These are phyloP conservation scores for Penicillium sp. DNA, from an alignment of 2,329 filamentous ascomycete genomes.

Conservation along the genomic window DNA sequence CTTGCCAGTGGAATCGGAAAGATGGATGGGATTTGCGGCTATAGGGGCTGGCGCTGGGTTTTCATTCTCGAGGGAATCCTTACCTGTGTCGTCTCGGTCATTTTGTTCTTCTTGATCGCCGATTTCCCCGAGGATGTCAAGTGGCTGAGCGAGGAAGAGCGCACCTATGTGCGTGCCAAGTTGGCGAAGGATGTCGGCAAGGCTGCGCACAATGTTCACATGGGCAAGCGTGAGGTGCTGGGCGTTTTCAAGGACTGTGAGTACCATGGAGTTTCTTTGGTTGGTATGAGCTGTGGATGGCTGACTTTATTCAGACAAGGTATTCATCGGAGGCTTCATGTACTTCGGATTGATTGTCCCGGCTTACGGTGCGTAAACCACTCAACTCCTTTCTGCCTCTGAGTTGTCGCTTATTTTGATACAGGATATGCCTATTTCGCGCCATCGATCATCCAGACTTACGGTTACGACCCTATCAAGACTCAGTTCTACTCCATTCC, in stretches of 20 bases:
- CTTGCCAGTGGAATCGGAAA: constrained; percentile 58
- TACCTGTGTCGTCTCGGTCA: constrained; percentile 58
- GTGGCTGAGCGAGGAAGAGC: constrained; percentile 70
- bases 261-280: constrained; percentile 8
- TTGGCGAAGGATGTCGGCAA: constrained; percentile 66
- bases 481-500: constrained; percentile 53
- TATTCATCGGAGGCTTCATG: constrained; percentile 72
- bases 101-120: constrained; percentile 63
- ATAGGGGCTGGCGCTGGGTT: constrained; percentile 53
- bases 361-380: constrained; percentile 54
- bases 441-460: constrained; percentile 66
- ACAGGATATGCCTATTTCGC: constrained; percentile 68
- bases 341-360: constrained; percentile 77
- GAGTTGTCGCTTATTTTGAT: constrained; percentile 9
- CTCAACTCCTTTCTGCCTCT: neutral
- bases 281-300: neutral
- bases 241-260: constrained; percentile 64
- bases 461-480: constrained; percentile 56
- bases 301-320: constrained; percentile 48
- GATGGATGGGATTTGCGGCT: constrained; percentile 55
- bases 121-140: constrained; percentile 71
- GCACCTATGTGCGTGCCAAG: constrained; percentile 61
- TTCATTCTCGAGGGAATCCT: constrained; percentile 62
- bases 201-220: constrained; percentile 59
- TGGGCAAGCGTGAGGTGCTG: constrained; percentile 58